Base-by-base conservation (phyloP, 805 yeast species). In the Ogataea ganodermae region DNA sequence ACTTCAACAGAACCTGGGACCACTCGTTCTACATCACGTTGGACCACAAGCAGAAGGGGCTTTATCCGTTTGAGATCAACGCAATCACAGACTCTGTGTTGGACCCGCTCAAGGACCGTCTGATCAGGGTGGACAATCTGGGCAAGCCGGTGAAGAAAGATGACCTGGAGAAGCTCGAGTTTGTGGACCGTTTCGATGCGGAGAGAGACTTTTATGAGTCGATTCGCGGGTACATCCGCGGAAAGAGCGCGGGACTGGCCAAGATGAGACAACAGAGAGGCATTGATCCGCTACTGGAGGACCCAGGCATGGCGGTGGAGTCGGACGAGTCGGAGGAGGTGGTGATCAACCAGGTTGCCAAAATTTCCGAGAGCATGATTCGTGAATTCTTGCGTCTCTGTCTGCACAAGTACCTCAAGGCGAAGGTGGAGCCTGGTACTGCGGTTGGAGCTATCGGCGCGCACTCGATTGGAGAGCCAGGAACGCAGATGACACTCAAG, bases 371-470 rank as follows among this genome's bases (percentile, higher is more conserved):
- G 33, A 62, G 64, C 16, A 74, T 84, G 53, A 78, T 94, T 14
- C 67, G 66, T 13, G 78, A 74, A 55, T 94, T 94, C 68, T 71
- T 94, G 61, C 76, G 79, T 40, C 79, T 86, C 58, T 87, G 97
- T 57, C 75, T 92, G 50, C 72, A 73, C 57, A 94, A 94, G 69
- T 94, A 94, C 62, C 81, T 81, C 45, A 78, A 85, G 56, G 97
- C 99, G 6, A 84, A 84, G 69, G 97, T 94, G 14, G 99, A 94
- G 67, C 99, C 99, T 1, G 99, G 98, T 52, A 94, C 99, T 3
- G 99, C 99, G 2, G 98, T 94, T 46, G 99, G 99, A 56, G 98
- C 99, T 21, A 91, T 94, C 70, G 99, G 98, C 58, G 99, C 99
- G 0, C 99, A 94, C 66, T 89, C 97, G 36, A 94, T 94, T 74